A percentile compares a stretch with the other conserved stretches of the same genome.
phyloP scores from a whole-genome alignment of 805 yeast genomes.

The Kluyveromyces aestuarii region DNA sequence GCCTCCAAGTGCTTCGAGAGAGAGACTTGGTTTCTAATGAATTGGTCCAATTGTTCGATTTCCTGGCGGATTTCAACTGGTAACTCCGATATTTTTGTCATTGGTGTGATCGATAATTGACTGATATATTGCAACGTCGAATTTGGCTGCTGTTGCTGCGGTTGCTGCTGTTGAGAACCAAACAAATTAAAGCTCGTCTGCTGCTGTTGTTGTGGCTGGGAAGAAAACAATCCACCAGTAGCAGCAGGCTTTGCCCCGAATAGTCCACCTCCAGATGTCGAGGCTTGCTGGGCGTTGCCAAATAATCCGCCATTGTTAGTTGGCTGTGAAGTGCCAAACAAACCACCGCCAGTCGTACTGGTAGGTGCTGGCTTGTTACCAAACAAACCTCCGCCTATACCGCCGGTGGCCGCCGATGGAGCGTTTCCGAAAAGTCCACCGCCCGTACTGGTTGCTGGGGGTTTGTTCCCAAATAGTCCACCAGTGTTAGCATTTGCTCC shows the following conservation, averaged over 20 bases:
- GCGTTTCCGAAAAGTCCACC: slow-evolving; percentile 10
- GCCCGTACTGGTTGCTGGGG: slow-evolving; percentile 6
- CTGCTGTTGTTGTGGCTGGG: slow-evolving; percentile 1
- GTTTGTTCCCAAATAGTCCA: slow-evolving; percentile 21
- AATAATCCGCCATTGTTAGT: slow-evolving; percentile 5
- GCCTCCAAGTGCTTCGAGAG: slow-evolving; percentile 60
- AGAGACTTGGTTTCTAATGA: slow-evolving; percentile 63
- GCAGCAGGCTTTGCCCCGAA: slow-evolving; percentile 29
- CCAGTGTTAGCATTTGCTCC: slow-evolving; percentile 4
- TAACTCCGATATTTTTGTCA: slow-evolving; percentile 66
- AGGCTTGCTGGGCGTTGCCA: slow-evolving; percentile 11
- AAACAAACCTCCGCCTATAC: slow-evolving; percentile 28
- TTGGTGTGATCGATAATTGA: slow-evolving; percentile 49
- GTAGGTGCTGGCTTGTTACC: slow-evolving; percentile 19
- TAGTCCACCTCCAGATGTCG: slow-evolving; percentile 22
- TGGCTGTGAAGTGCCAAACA: slow-evolving; percentile 15
- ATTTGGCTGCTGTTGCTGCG: slow-evolving; percentile 23
- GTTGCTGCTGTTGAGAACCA: slow-evolving; percentile 15
- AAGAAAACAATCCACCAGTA: slow-evolving; percentile 28
- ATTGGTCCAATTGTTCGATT: slow-evolving; percentile 59
- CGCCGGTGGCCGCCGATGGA: slow-evolving; percentile 5
- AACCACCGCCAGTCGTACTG: slow-evolving; percentile 17
- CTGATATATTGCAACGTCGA: slow-evolving; percentile 36
- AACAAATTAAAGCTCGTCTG: slow-evolving; percentile 11
- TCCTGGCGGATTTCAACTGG: slow-evolving; percentile 65